Conservation (phyloP, 2,329 filamentous ascomycete genomes). For the Fusarium sp. region DNA sequence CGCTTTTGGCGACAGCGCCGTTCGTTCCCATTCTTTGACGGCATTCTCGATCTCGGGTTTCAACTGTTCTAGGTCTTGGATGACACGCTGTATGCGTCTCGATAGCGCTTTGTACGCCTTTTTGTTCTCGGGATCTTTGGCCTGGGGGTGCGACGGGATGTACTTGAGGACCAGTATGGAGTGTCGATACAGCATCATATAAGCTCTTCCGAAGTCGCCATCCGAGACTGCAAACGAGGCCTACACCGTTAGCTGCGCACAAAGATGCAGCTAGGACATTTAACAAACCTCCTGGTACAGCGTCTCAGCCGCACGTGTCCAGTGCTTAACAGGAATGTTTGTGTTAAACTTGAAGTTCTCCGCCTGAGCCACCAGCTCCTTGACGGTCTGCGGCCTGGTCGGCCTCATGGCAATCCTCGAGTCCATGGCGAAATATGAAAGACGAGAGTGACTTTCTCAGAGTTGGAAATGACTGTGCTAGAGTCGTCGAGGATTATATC, state of each 20-base stretch:
- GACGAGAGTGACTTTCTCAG: neutral
- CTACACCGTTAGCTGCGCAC: slow-evolving; percentile 57
- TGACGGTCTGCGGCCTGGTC: slow-evolving; percentile 71
- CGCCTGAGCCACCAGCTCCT: slow-evolving; percentile 80
- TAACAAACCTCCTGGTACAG: slow-evolving; percentile 78
- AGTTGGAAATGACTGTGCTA: slow-evolving; percentile 7
- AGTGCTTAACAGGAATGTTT: slow-evolving; percentile 79
- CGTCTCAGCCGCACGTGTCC: slow-evolving; percentile 82
- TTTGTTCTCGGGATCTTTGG: slow-evolving; percentile 71
- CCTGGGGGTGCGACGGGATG: slow-evolving; percentile 80
- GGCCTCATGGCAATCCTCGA: slow-evolving; percentile 46
- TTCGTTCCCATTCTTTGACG: slow-evolving; percentile 73
- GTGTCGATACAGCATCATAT: slow-evolving; percentile 90
- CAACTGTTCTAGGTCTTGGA: slow-evolving; percentile 78
- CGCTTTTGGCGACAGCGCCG: slow-evolving; percentile 54
- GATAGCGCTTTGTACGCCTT: slow-evolving; percentile 66
- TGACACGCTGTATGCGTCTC: slow-evolving; percentile 63
- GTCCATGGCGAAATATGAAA: slow-evolving; percentile 39
- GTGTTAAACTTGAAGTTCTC: slow-evolving; percentile 84
- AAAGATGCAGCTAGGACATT: neutral
- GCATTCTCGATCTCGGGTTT: slow-evolving; percentile 81
- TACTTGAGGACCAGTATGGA: slow-evolving; percentile 83
- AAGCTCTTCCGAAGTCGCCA: slow-evolving; percentile 87
- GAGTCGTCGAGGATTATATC: slow-evolving; percentile 25
- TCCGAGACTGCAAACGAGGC: slow-evolving; percentile 87